A percentile compares a stretch with the other conserved stretches of the same genome.
phyloP scores from a whole-genome alignment of 495 filamentous ascomycete species.

The Pseudoneurospora amorphoporcata region DNA sequence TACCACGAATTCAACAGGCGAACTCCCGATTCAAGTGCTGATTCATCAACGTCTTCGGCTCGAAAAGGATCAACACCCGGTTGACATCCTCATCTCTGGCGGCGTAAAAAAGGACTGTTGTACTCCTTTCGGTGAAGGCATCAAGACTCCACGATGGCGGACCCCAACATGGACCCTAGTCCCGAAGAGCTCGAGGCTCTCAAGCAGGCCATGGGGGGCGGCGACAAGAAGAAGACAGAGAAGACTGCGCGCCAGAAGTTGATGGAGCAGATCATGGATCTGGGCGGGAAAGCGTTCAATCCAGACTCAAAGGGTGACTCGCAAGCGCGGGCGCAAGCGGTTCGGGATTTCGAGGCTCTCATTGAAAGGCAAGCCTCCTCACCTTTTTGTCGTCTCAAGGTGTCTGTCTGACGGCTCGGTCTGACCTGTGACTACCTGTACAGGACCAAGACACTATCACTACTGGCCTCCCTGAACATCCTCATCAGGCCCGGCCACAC shows the following conservation, averaged over 20 bases:
- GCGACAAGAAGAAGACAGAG: slow-evolving; percentile 1
- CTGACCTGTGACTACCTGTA: slow-evolving; percentile 15
- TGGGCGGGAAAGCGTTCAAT: slow-evolving; percentile 30
- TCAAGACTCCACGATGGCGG: not conserved
- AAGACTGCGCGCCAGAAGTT: slow-evolving; percentile 17
- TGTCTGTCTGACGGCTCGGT: not conserved
- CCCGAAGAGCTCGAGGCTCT: not conserved
- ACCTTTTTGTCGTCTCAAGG: not conserved
- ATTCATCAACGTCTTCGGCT: not conserved
- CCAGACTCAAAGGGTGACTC: slow-evolving; percentile 20
- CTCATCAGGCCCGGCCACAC: slow-evolving; percentile 34
- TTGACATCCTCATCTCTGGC: not conserved
- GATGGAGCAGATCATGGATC: slow-evolving; percentile 24
- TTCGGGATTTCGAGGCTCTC: slow-evolving; percentile 27
- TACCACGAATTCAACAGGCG: not conserved
- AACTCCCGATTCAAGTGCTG: not conserved
- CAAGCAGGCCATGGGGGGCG: not conserved
- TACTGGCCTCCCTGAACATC: slow-evolving; percentile 37
- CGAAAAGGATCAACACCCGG: not conserved
- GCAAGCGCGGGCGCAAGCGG: slow-evolving; percentile 17
- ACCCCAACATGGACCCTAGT: not conserved
- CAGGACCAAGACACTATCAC: slow-evolving; percentile 33
- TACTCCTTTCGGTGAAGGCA: not conserved
- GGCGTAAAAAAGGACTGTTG: not conserved
- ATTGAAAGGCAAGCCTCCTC: slow-evolving; percentile 28